A percentile compares a stretch with the other conserved stretches of the same genome.
These are phyloP conservation scores for Gamsiella multidivaricata DNA, from an alignment of 192 early-diverging fungal genomes.

Conservation along the genomic window DNA sequence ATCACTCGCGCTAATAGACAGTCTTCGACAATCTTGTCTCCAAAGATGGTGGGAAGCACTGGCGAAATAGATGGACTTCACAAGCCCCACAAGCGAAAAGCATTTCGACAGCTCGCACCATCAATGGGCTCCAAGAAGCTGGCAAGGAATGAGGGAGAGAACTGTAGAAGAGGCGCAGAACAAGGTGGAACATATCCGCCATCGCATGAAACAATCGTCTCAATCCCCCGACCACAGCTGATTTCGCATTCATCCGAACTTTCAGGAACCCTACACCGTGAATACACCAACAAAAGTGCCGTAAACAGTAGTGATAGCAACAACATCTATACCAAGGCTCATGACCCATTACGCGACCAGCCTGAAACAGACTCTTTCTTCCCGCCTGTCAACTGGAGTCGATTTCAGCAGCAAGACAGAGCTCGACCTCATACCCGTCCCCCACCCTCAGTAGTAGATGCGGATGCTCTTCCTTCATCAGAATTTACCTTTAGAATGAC, in stretches of 20 bases:
- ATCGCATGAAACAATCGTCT: background rate
- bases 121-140: conserved; percentile 17
- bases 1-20: background rate
- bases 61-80: conserved; percentile 4
- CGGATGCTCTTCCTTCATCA: background rate
- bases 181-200: conserved; percentile 6
- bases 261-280: too few relatives aligned
- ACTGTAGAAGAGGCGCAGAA: background rate
- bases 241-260: too few relatives aligned
- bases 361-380: conserved; percentile 4
- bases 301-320: background rate
- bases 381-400: conserved; percentile 29
- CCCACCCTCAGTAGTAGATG: background rate
- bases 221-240: background rate
- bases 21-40: too few relatives aligned
- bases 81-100: conserved; percentile 19
- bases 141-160: background rate
- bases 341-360: conserved; percentile 22
- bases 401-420: conserved; percentile 17
- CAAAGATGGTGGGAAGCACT: background rate
- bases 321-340: background rate
- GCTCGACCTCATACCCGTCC: background rate
- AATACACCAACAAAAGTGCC: too few relatives aligned
- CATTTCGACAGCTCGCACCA: conserved; percentile 27
- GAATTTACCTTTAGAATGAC: conserved; percentile 3